phyloP scores from a whole-genome alignment of 2,329 filamentous ascomycete species.

The Tolypocladium ophioglossoides region DNA sequence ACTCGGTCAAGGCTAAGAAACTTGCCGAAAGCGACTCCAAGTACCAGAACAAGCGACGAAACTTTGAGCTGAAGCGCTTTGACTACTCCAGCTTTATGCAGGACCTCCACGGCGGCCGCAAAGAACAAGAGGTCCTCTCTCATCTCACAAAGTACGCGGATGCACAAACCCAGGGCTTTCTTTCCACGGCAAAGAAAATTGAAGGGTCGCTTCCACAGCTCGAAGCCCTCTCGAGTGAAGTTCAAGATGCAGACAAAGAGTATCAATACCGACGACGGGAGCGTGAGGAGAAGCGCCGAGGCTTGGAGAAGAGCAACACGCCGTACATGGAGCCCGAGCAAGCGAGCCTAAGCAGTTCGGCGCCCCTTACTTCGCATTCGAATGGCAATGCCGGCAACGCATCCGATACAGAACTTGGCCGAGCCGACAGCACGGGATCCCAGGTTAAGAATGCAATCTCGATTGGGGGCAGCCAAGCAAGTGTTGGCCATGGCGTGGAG shows the following conservation, averaged over 20 bases:
- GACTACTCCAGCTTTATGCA: conserved; percentile 99
- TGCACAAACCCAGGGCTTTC: conserved; percentile 73
- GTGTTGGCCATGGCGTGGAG: conserved; percentile 24
- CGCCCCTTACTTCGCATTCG: conserved; percentile 17
- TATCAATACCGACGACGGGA: conserved; percentile 94
- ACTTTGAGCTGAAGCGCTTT: conserved; percentile 94
- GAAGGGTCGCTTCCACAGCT: conserved; percentile 80
- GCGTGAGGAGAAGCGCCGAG: conserved; percentile 83
- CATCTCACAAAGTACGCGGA: conserved; percentile 92
- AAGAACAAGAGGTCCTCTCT: conserved; percentile 93
- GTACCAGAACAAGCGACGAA: conserved; percentile 85
- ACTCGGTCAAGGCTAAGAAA: conserved; percentile 96
- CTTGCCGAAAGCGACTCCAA: conserved; percentile 90
- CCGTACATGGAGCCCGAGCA: conserved; percentile 61
- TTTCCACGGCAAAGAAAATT: conserved; percentile 76
- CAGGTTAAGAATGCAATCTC: conserved; percentile 46
- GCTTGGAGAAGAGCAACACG: conserved; percentile 78
- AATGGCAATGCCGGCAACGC: conserved; percentile 38
- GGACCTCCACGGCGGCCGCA: conserved; percentile 95
- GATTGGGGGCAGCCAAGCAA: conserved; percentile 27
- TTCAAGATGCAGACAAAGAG: conserved; percentile 90
- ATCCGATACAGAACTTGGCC: conserved; percentile 59
- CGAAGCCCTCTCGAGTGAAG: conserved; percentile 77
- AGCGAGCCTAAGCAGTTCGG: conserved; percentile 28
- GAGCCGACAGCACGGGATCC: conserved; percentile 65